A percentile compares a stretch with the other conserved stretches of the same genome.
Conservation (phyloP, 179 eudicot genomes). For the Corrigiola litoralis region DNA sequence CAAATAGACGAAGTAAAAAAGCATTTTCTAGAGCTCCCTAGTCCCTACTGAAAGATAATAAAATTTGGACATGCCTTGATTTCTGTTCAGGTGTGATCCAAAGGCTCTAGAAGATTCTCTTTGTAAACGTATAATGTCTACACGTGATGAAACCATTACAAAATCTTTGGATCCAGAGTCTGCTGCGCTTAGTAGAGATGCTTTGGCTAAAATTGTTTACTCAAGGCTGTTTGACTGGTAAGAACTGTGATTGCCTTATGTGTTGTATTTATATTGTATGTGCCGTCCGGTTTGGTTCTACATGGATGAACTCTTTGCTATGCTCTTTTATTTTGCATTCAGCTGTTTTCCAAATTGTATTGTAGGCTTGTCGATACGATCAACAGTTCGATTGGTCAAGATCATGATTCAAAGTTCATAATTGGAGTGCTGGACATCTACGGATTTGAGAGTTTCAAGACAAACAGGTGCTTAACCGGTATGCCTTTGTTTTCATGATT, state of each 20-base stretch:
- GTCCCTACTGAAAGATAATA: neutral
- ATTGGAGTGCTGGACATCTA: slow-evolving; percentile 97
- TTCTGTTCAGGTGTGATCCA: slow-evolving; percentile 77
- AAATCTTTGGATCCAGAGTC: slow-evolving; percentile 88
- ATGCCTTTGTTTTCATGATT: slow-evolving; percentile 43
- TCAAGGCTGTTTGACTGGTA: slow-evolving; percentile 95
- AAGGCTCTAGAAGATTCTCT: slow-evolving; percentile 91
- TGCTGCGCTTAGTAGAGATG: slow-evolving; percentile 89
- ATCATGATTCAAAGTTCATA: slow-evolving; percentile 66
- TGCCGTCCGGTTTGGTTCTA: neutral
- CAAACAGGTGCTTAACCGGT: slow-evolving; percentile 93
- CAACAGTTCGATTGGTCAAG: slow-evolving; percentile 92
- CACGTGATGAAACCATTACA: slow-evolving; percentile 95
- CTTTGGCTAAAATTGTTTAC: slow-evolving; percentile 94
- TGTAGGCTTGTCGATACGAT: slow-evolving; percentile 90
- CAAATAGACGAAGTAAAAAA: neutral
- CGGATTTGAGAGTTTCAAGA: slow-evolving; percentile 99
- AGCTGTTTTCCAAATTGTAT: slow-evolving; percentile 1
- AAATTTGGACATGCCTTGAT: neutral
- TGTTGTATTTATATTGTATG: neutral
- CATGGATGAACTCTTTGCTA: neutral
- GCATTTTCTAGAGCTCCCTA: neutral
- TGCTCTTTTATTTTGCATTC: neutral
- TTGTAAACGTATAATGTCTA: slow-evolving; percentile 92
- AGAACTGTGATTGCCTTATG: slow-evolving; percentile 14